Conservation (phyloP, 192 early-diverging fungal species). For the Backusella liffmaniae region DNA sequence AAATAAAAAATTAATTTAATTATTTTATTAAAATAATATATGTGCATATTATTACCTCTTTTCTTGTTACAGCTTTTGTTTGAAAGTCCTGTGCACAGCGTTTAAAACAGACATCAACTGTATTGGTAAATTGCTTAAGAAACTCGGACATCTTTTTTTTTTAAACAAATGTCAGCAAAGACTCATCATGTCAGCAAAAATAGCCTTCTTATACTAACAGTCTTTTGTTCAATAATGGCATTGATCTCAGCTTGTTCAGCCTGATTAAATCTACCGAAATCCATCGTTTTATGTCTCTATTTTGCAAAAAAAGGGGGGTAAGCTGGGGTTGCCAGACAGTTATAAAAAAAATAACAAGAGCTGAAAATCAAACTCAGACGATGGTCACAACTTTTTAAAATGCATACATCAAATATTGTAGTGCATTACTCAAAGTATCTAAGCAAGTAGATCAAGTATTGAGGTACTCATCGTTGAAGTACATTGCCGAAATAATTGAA, state of each 20-base stretch:
- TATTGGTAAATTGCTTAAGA: conserved; percentile 78
- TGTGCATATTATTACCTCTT: conserved; percentile 63
- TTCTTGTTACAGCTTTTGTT: conserved; percentile 81
- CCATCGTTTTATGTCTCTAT: conserved; percentile 45
- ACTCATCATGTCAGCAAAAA: not conserved
- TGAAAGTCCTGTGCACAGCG: conserved; percentile 96
- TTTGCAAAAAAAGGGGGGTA: too few species aligned
- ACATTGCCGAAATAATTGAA: too few species aligned
- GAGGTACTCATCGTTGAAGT: too few species aligned
- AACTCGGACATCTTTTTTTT: conserved; percentile 77
- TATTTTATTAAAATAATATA: not conserved
- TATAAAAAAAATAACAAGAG: too few species aligned
- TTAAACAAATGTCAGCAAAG: not conserved
- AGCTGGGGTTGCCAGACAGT: too few species aligned
- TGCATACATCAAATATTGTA: too few species aligned
- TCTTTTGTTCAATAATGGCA: conserved; percentile 90
- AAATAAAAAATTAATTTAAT: not conserved
- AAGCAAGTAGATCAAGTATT: too few species aligned
- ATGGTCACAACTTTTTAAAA: too few species aligned
- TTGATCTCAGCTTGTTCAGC: conserved; percentile 77
- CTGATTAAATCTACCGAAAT: conserved; percentile 67
- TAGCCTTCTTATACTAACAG: conserved; percentile 46
- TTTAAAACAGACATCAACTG: conserved; percentile 89
- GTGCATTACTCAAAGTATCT: too few species aligned
- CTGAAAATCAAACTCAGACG: too few species aligned